Percentiles rank a stretch among this genome's conserved stretches.
phyloP scores from a whole-genome alignment of 306 rosid genomes.

The Cicer yamashitae region DNA sequence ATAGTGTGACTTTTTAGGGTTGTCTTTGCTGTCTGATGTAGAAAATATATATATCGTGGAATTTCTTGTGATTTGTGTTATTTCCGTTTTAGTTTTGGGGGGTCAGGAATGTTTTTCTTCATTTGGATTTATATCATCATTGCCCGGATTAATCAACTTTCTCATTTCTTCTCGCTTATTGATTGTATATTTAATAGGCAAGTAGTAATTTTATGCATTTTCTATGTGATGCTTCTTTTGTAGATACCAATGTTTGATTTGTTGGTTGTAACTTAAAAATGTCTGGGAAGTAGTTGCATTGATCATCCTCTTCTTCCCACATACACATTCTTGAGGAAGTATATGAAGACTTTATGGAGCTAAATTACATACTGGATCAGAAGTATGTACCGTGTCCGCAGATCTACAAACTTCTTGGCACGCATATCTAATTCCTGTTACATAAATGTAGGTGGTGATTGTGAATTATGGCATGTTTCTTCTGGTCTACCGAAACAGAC shows the following conservation, averaged over 20 bases:
- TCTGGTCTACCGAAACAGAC: constrained; percentile 47
- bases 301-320: constrained; percentile 44
- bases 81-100: constrained; percentile 24
- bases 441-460: constrained; percentile 52
- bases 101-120: constrained; percentile 17
- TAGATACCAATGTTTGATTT: constrained; percentile 65
- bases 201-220: neutral
- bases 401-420: constrained; percentile 38
- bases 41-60: constrained; percentile 34
- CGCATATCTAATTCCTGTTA: constrained; percentile 39
- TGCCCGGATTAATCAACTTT: constrained; percentile 18
- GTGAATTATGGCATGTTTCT: constrained; percentile 45
- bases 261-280: constrained; percentile 47
- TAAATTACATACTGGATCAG: constrained; percentile 45
- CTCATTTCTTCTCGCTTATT: neutral
- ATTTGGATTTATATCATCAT: neutral
- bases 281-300: constrained; percentile 49
- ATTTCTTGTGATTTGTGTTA: neutral
- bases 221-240: constrained; percentile 54
- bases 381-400: constrained; percentile 40
- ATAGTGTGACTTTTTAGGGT: neutral
- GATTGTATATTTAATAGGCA: neutral
- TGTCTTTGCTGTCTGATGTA: constrained; percentile 35
- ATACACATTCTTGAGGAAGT: constrained; percentile 51
- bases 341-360: constrained; percentile 44